These are phyloP conservation scores for Linnemannia hyalina DNA, from an alignment of 192 early-diverging fungal genomes.

Conservation along the genomic window DNA sequence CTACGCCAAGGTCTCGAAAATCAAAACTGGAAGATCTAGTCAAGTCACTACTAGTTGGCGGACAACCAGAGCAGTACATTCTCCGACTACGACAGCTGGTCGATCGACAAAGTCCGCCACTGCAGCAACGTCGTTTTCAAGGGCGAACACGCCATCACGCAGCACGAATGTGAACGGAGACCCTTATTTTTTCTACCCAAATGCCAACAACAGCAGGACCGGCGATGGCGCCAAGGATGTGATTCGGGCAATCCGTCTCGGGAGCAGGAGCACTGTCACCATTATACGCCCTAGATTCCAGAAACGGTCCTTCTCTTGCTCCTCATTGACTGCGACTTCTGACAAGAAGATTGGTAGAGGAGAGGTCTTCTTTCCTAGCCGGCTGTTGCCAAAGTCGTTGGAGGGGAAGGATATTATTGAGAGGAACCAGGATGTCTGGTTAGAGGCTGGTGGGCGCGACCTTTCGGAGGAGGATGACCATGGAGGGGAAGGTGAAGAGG, in stretches of 20 bases:
- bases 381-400: constrained; percentile 36
- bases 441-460: constrained; percentile 35
- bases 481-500: background rate
- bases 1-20: background rate
- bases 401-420: constrained; percentile 34
- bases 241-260: background rate
- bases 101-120: too few species aligned
- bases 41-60: background rate
- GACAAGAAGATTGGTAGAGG: too few species aligned
- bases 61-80: background rate
- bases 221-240: background rate
- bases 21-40: background rate
- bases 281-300: constrained; percentile 13
- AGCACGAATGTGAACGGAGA: background rate
- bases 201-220: background rate
- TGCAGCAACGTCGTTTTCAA: too few species aligned
- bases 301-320: constrained; percentile 18
- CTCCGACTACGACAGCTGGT: background rate
- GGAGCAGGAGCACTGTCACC: constrained; percentile 9
- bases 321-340: too few species aligned
- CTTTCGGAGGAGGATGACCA: constrained; percentile 3
- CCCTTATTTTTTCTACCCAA: constrained; percentile 2
- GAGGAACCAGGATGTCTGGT: constrained; percentile 45
- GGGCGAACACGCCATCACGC: background rate
- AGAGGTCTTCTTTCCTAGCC: constrained; percentile 13